Evolutionary conservation across 495 filamentous ascomycete genomes (phyloP).

Genomic region (Chaetomidium leptoderma): DNA sequence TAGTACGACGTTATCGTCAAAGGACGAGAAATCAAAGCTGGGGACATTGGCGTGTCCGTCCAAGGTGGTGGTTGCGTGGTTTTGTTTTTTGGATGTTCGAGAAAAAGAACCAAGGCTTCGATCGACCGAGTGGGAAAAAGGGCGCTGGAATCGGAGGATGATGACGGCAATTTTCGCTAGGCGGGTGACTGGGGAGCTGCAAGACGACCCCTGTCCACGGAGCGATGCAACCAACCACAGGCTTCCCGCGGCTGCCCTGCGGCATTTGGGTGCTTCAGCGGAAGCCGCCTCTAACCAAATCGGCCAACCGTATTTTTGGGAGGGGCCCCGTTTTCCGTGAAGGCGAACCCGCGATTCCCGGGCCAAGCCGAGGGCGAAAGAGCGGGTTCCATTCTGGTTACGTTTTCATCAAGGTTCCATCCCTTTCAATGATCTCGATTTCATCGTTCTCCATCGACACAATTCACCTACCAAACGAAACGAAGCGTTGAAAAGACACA

Average conservation of each 20-base stretch:
- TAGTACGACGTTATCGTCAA: conserved; percentile 15
- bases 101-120: background rate
- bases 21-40: conserved; percentile 20
- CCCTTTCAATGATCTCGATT: too few species aligned
- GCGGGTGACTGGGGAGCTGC: conserved; percentile 2
- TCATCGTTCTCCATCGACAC: too few species aligned
- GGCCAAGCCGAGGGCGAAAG: conserved; percentile 8
- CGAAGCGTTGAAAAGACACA: too few species aligned
- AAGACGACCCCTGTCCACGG: conserved; percentile 11
- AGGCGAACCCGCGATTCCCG: background rate
- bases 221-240: conserved; percentile 18
- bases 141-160: conserved; percentile 14
- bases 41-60: conserved; percentile 21
- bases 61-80: background rate
- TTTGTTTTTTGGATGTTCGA: conserved; percentile 6
- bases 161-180: conserved; percentile 25
- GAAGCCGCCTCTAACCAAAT: conserved; percentile 12
- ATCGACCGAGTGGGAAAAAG: too few species aligned
- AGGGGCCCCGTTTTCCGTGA: background rate
- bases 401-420: background rate
- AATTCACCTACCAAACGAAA: too few species aligned
- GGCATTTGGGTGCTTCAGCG: conserved; percentile 11
- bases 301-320: background rate
- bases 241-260: conserved; percentile 1
- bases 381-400: background rate